A percentile compares a stretch with the other conserved stretches of the same genome.
Conservation (phyloP, 2,329 filamentous ascomycete genomes). For the Biscogniauxia mediterranea region DNA sequence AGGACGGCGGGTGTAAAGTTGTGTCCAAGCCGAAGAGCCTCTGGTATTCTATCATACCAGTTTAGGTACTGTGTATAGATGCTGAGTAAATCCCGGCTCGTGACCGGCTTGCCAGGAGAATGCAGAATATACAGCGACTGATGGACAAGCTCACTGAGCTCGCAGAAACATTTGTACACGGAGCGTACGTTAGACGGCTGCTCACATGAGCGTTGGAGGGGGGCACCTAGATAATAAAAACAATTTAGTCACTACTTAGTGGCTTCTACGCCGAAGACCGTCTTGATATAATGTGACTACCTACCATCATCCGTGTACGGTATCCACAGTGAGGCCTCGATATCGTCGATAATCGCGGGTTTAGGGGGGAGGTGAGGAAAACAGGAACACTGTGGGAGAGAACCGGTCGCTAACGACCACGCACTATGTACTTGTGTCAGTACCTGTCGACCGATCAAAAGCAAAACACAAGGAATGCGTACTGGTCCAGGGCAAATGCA, state of each 20-base stretch:
- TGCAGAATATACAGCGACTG: slow-evolving; percentile 71
- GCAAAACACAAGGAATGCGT: slow-evolving; percentile 32
- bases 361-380: slow-evolving; percentile 58
- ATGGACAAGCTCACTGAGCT: slow-evolving; percentile 71
- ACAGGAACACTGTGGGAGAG: slow-evolving; percentile 58
- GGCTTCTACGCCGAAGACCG: neutral
- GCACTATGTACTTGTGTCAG: slow-evolving; percentile 42
- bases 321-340: slow-evolving; percentile 60
- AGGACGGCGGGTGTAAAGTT: slow-evolving; percentile 73
- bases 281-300: slow-evolving; percentile 23
- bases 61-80: slow-evolving; percentile 68
- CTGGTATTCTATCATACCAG: slow-evolving; percentile 69
- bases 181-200: slow-evolving; percentile 68
- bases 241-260: slow-evolving; percentile 8
- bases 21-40: slow-evolving; percentile 61
- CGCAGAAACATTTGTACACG: slow-evolving; percentile 67
- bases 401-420: slow-evolving; percentile 64
- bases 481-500: slow-evolving; percentile 63
- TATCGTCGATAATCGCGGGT: slow-evolving; percentile 57
- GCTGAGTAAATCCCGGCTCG: slow-evolving; percentile 59
- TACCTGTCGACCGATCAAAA: neutral
- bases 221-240: slow-evolving; percentile 40
- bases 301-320: slow-evolving; percentile 58
- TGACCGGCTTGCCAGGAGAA: slow-evolving; percentile 64
- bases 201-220: slow-evolving; percentile 53